Evolutionary conservation across 495 filamentous ascomycete species (phyloP).

Genomic region (Penicillium paradoxum): DNA sequence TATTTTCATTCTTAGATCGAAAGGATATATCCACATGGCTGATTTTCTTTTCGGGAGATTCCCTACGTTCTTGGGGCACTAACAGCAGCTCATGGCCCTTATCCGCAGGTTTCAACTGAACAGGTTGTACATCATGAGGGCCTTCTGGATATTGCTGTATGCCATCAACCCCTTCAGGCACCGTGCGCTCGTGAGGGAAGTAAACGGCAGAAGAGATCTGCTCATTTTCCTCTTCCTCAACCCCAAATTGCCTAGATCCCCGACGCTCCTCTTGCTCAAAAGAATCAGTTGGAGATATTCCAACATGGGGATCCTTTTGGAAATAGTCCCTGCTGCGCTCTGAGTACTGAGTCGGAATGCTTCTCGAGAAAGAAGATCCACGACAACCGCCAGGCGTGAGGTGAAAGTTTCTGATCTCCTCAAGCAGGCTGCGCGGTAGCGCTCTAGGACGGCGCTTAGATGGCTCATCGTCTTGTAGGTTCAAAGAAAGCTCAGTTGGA

Average conservation of each 20-base stretch:
- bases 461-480: constrained; percentile 21
- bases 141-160: constrained; percentile 46
- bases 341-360: constrained; percentile 46
- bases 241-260: constrained; percentile 52
- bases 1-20: constrained; percentile 55
- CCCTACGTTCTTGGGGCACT: constrained; percentile 28
- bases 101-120: constrained; percentile 33
- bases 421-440: constrained; percentile 49
- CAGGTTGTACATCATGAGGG: constrained; percentile 26
- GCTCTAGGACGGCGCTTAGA: constrained; percentile 24
- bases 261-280: constrained; percentile 27
- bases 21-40: constrained; percentile 58
- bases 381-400: constrained; percentile 50
- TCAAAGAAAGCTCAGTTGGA: constrained; percentile 2
- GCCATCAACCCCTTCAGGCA: constrained; percentile 32
- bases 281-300: constrained; percentile 22
- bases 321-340: constrained; percentile 33
- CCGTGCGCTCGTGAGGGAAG: constrained; percentile 70
- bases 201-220: constrained; percentile 95
- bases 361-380: constrained; percentile 51
- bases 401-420: constrained; percentile 59
- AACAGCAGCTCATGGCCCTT: constrained; percentile 29
- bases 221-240: constrained; percentile 84
- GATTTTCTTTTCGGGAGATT: constrained; percentile 31
- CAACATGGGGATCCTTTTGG: constrained; percentile 17